Percentiles rank a stretch among this genome's conserved stretches.
phyloP scores from a whole-genome alignment of 768 basidiomycete species.

The Crassisporium funariophilum region DNA sequence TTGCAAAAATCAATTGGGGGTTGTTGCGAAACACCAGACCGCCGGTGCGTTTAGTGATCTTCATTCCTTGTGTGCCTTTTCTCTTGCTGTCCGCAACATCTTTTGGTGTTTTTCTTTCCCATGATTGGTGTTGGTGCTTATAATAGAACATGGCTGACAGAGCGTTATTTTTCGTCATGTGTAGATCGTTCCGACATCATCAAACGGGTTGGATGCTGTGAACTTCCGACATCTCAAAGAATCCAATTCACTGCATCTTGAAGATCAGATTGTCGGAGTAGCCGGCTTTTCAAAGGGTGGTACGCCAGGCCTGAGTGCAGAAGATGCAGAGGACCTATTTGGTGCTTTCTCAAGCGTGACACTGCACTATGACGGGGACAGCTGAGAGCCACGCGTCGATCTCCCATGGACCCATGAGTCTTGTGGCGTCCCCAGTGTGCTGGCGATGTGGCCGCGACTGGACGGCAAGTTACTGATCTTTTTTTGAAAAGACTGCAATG shows the following conservation, averaged over 20 bases:
- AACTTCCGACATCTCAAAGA: slow-evolving; percentile 93
- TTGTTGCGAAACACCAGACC: slow-evolving; percentile 89
- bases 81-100: too few relatives aligned
- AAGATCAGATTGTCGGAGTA: slow-evolving; percentile 55
- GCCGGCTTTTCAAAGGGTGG: too few relatives aligned
- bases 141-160: slow-evolving; percentile 6
- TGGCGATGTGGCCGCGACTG: too few relatives aligned
- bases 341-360: slow-evolving; percentile 91
- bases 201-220: slow-evolving; percentile 79
- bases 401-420: too few relatives aligned
- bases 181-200: slow-evolving; percentile 80
- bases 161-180: slow-evolving; percentile 21
- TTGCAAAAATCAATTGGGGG: slow-evolving; percentile 95
- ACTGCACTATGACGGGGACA: slow-evolving; percentile 78
- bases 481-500: too few relatives aligned
- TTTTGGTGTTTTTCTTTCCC: too few relatives aligned
- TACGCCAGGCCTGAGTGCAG: slow-evolving; percentile 45
- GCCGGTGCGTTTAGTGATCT: slow-evolving; percentile 69
- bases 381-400: too few relatives aligned
- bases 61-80: neutral
- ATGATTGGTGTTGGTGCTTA: neutral
- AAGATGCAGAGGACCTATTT: slow-evolving; percentile 64
- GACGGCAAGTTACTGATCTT: too few relatives aligned
- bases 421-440: too few relatives aligned
- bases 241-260: slow-evolving; percentile 88